Percentiles rank a stretch among this genome's conserved stretches.
These are phyloP conservation scores for Penicillium ochrochloron DNA, from an alignment of 495 filamentous ascomycete species.

Conservation along the genomic window DNA sequence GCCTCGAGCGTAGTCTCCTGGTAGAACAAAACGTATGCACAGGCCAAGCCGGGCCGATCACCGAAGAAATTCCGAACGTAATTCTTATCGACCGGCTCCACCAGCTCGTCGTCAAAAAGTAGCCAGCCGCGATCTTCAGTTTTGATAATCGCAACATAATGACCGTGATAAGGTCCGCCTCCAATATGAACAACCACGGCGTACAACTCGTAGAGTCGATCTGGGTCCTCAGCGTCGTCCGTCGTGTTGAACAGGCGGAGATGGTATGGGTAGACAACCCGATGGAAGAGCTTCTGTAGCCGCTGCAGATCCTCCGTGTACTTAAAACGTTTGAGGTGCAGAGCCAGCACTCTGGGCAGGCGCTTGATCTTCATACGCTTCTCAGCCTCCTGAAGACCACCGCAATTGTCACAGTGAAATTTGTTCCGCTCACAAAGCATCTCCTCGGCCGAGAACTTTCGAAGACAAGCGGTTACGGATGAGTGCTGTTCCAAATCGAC, in stretches of 20 bases:
- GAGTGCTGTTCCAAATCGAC: slow-evolving; percentile 96
- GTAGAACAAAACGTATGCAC: slow-evolving; percentile 97
- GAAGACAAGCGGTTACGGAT: slow-evolving; percentile 92
- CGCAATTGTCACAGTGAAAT: slow-evolving; percentile 97
- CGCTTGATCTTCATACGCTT: slow-evolving; percentile 99
- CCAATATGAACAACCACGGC: slow-evolving; percentile 99
- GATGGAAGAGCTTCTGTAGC: slow-evolving; percentile 94
- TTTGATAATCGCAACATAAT: slow-evolving; percentile 98
- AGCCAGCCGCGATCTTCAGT: slow-evolving; percentile 95
- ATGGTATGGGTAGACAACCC: slow-evolving; percentile 96
- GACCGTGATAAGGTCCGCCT: slow-evolving; percentile 96
- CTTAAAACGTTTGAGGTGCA: slow-evolving; percentile 97
- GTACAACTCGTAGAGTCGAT: slow-evolving; percentile 94
- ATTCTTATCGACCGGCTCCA: slow-evolving; percentile 94
- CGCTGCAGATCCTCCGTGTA: slow-evolving; percentile 94
- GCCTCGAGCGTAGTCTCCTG: slow-evolving; percentile 94
- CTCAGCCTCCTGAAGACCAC: slow-evolving; percentile 95
- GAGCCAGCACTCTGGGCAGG: slow-evolving; percentile 84
- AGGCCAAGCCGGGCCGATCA: slow-evolving; percentile 86
- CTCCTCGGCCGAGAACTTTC: slow-evolving; percentile 96
- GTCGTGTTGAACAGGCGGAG: slow-evolving; percentile 97
- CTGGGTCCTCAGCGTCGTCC: slow-evolving; percentile 93
- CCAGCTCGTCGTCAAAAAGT: slow-evolving; percentile 97
- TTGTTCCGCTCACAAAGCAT: slow-evolving; percentile 99
- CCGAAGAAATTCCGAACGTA: slow-evolving; percentile 99